Evolutionary conservation across 2,329 filamentous ascomycete species (phyloP).

Genomic region (Aspergillus quadrilineatus): DNA sequence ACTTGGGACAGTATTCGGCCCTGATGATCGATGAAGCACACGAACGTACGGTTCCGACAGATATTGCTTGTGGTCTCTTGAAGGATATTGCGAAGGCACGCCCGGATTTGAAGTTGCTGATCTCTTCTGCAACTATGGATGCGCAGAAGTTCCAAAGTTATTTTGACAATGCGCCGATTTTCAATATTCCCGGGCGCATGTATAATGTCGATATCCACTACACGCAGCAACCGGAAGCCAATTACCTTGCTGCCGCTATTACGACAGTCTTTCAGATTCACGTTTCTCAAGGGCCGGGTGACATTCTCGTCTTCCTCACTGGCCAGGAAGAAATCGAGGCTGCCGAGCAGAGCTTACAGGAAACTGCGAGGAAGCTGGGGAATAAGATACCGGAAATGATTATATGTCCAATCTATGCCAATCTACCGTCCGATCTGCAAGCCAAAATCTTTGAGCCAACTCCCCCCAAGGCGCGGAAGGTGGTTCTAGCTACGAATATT

Average conservation of each 20-base stretch:
- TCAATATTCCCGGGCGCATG: constrained; percentile 86
- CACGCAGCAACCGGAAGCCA: constrained; percentile 84
- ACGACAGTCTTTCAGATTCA: constrained; percentile 96
- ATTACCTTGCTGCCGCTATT: constrained; percentile 86
- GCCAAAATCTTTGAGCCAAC: constrained; percentile 94
- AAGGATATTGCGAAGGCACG: constrained; percentile 84
- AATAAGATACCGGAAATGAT: constrained; percentile 81
- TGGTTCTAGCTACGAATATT: constrained; percentile 94
- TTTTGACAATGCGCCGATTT: constrained; percentile 89
- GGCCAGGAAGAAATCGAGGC: constrained; percentile 96
- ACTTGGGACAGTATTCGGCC: constrained; percentile 76
- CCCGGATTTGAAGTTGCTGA: constrained; percentile 83
- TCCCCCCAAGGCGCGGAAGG: constrained; percentile 79
- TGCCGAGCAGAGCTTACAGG: constrained; percentile 77
- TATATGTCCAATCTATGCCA: constrained; percentile 91
- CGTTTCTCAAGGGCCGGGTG: constrained; percentile 76
- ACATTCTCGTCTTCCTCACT: constrained; percentile 91
- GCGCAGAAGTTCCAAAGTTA: constrained; percentile 88
- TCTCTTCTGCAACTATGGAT: constrained; percentile 93
- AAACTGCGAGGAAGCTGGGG: constrained; percentile 84
- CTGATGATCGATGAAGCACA: constrained; percentile 98
- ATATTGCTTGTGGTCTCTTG: constrained; percentile 82
- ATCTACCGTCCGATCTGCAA: constrained; percentile 85
- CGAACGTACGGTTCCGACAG: constrained; percentile 86
- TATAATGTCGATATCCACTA: constrained; percentile 93